A percentile compares a stretch with the other conserved stretches of the same genome.
Conservation (phyloP, 2,329 filamentous ascomycete species). For the Chaetomium olivaceum region DNA sequence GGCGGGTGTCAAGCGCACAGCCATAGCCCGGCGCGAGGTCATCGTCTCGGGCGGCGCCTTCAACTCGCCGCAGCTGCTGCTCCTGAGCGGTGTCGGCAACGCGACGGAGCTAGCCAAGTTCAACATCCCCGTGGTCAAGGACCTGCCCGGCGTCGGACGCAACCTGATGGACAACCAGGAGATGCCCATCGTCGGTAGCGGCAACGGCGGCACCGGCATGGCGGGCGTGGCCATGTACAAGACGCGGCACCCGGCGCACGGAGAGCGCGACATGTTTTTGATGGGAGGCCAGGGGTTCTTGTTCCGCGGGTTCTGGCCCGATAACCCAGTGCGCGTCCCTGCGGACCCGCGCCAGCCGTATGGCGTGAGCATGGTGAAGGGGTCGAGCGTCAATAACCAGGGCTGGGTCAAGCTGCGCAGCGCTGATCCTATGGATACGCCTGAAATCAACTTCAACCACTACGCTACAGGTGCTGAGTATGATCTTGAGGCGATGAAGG, state of each 20-base stretch:
- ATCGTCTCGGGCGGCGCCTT: conserved; percentile 49
- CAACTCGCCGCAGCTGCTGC: conserved; percentile 38
- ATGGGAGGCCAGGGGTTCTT: conserved; percentile 53
- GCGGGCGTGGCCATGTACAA: conserved; percentile 35
- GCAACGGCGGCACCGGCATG: conserved; percentile 27
- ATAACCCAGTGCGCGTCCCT: conserved; percentile 27
- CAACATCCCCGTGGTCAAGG: conserved; percentile 52
- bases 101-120: conserved; percentile 40
- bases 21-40: conserved; percentile 45
- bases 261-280: conserved; percentile 53
- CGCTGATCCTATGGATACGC: conserved; percentile 60
- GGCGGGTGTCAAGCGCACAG: conserved; percentile 31
- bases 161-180: conserved; percentile 60
- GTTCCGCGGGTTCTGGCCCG: conserved; percentile 57
- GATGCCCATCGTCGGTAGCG: conserved; percentile 36
- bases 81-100: conserved; percentile 46
- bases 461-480: conserved; percentile 31
- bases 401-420: conserved; percentile 63
- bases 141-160: conserved; percentile 61
- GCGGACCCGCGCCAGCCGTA: conserved; percentile 30
- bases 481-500: conserved; percentile 31
- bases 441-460: conserved; percentile 60
- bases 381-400: conserved; percentile 51
- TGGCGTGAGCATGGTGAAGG: conserved; percentile 44
- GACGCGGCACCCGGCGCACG: conserved; percentile 39